Evolutionary conservation across 352 stramenopile species (phyloP).

Genomic region (Pythium graminicola): DNA sequence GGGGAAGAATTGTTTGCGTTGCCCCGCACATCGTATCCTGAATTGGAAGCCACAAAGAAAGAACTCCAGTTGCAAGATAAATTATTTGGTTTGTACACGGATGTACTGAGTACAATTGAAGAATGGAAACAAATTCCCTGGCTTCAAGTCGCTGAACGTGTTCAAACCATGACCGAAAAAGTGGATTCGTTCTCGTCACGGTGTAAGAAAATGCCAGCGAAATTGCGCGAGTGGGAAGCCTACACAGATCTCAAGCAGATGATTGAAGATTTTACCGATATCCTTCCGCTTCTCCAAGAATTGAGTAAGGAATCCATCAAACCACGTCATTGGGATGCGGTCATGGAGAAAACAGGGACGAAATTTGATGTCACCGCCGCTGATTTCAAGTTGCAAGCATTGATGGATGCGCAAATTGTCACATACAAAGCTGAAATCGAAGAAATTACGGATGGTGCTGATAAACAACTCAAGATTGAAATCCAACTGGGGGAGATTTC

Average conservation of each 20-base stretch:
- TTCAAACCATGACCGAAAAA: constrained; percentile 95
- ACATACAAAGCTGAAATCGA: constrained; percentile 92
- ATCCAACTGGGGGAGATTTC: constrained; percentile 92
- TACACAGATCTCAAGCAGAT: constrained; percentile 95
- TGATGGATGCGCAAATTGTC: constrained; percentile 94
- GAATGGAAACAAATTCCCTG: constrained; percentile 97
- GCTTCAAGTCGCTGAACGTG: constrained; percentile 89
- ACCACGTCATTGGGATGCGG: constrained; percentile 95
- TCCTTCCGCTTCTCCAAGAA: constrained; percentile 94
- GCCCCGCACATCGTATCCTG: constrained; percentile 93
- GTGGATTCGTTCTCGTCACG: constrained; percentile 94
- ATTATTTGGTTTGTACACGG: constrained; percentile 95
- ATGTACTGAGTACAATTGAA: constrained; percentile 96
- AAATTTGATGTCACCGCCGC: constrained; percentile 91
- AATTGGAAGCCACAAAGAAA: constrained; percentile 97
- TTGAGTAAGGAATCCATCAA: constrained; percentile 96
- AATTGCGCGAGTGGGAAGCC: constrained; percentile 95
- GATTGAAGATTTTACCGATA: constrained; percentile 97
- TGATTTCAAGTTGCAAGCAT: constrained; percentile 94
- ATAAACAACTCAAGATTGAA: constrained; percentile 98
- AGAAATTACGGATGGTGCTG: constrained; percentile 96
- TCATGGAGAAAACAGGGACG: constrained; percentile 92
- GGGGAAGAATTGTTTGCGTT: constrained; percentile 97
- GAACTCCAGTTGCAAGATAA: constrained; percentile 93
- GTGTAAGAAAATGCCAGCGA: constrained; percentile 97